These are phyloP conservation scores for Boechera retrofracta DNA, from an alignment of 345 rosid genomes.

Conservation along the genomic window DNA sequence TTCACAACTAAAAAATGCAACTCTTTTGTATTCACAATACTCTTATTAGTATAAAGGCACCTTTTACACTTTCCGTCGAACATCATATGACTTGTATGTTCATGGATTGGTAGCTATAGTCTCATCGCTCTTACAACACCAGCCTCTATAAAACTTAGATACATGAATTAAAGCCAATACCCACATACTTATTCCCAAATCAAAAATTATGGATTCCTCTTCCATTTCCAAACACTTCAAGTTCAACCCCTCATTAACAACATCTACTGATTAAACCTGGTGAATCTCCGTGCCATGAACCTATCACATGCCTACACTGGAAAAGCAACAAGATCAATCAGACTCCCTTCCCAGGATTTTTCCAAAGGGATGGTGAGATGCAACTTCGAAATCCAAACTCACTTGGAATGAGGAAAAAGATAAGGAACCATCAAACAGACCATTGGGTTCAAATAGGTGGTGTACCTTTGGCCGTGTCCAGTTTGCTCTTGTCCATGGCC, in stretches of 20 bases:
- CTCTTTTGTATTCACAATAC: not conserved
- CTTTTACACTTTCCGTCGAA: not conserved
- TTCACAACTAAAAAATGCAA: not conserved
- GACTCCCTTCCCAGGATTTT: not conserved
- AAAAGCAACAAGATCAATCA: slow-evolving; percentile 16
- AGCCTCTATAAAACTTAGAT: not conserved
- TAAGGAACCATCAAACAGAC: not conserved
- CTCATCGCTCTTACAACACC: slow-evolving; percentile 2
- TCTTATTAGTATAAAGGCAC: not conserved
- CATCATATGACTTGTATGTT: not conserved
- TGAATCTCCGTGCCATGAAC: not conserved
- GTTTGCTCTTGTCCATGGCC: not conserved
- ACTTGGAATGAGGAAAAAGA: not conserved
- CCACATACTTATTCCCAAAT: not conserved
- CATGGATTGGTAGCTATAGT: not conserved
- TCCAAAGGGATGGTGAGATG: not conserved
- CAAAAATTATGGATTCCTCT: not conserved
- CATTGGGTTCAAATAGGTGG: slow-evolving; percentile 10
- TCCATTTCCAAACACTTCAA: not conserved
- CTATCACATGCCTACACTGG: slow-evolving; percentile 18
- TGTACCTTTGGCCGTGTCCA: not conserved
- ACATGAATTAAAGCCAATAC: not conserved
- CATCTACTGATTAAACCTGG: not conserved
- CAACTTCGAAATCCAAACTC: slow-evolving; percentile 12
- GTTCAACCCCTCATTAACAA: slow-evolving; percentile 6